A percentile compares a stretch with the other conserved stretches of the same genome.
phyloP scores from a whole-genome alignment of 805 yeast species.

The Peterozyma xylosa region DNA sequence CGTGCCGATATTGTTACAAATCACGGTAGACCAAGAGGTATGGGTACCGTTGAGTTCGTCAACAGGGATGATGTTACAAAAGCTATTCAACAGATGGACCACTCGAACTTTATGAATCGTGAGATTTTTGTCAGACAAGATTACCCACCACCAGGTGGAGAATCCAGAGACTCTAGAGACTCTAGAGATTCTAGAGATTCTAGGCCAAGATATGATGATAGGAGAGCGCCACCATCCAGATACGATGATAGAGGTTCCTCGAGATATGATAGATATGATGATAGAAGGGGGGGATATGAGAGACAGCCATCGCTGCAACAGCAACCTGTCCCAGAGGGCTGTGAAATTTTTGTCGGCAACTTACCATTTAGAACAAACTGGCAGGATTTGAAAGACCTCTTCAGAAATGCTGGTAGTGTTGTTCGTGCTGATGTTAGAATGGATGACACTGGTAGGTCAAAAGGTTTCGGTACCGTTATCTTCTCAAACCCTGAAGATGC shows the following conservation, averaged over 20 bases:
- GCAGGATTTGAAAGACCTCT: constrained; percentile 81
- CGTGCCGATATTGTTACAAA: constrained; percentile 78
- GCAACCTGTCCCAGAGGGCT: constrained; percentile 20
- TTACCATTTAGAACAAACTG: constrained; percentile 76
- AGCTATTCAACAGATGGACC: constrained; percentile 67
- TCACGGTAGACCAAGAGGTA: constrained; percentile 78
- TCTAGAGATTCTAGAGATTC: constrained; percentile 18
- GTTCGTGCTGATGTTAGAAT: constrained; percentile 71
- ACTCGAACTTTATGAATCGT: constrained; percentile 61
- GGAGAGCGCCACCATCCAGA: constrained; percentile 14
- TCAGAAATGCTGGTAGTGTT: constrained; percentile 72
- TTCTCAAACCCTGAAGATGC: constrained; percentile 66
- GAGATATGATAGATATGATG: constrained; percentile 9
- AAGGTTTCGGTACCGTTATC: constrained; percentile 80
- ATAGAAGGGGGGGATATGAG: constrained; percentile 8
- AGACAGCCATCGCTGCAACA: constrained; percentile 8
- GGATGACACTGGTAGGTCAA: constrained; percentile 65
- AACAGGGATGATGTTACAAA: constrained; percentile 54
- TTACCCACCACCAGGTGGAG: constrained; percentile 68
- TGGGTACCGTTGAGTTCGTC: constrained; percentile 85
- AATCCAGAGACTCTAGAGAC: constrained; percentile 11
- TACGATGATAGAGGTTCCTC: constrained; percentile 12
- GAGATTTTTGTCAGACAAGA: constrained; percentile 86
- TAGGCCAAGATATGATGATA: constrained; percentile 11
- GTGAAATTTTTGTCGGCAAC: constrained; percentile 71